These are phyloP conservation scores for Heritiera littoralis DNA, from an alignment of 345 rosid genomes.

Conservation along the genomic window DNA sequence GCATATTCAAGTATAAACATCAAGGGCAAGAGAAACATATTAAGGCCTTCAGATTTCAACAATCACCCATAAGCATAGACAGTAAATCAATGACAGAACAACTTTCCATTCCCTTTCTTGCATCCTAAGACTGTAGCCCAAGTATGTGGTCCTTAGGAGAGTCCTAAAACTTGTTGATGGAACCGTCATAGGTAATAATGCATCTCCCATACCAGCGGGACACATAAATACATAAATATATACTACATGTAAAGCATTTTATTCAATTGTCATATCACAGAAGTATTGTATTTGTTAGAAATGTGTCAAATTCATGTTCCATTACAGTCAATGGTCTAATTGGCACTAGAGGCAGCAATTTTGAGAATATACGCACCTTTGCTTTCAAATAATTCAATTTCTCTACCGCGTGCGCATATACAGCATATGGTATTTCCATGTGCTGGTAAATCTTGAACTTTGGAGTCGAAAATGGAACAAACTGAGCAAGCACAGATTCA, in stretches of 20 bases:
- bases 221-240: neutral
- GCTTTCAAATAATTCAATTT: slow-evolving; percentile 37
- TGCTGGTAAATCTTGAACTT: slow-evolving; percentile 53
- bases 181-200: neutral
- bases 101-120: neutral
- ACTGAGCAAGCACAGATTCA: slow-evolving; percentile 62
- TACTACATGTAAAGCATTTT: neutral
- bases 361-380: slow-evolving; percentile 43
- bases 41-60: neutral
- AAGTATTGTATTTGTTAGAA: neutral
- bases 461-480: slow-evolving; percentile 60
- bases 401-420: slow-evolving; percentile 25
- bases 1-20: neutral
- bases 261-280: neutral
- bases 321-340: neutral
- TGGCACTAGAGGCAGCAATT: neutral
- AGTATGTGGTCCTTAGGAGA: neutral
- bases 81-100: neutral
- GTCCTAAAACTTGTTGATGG: neutral
- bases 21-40: neutral
- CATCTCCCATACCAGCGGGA: neutral
- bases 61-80: neutral
- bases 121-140: neutral
- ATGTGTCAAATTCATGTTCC: neutral
- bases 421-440: slow-evolving; percentile 31